Conservation (phyloP, 2,329 filamentous ascomycete genomes). For the Neonectria punicea region DNA sequence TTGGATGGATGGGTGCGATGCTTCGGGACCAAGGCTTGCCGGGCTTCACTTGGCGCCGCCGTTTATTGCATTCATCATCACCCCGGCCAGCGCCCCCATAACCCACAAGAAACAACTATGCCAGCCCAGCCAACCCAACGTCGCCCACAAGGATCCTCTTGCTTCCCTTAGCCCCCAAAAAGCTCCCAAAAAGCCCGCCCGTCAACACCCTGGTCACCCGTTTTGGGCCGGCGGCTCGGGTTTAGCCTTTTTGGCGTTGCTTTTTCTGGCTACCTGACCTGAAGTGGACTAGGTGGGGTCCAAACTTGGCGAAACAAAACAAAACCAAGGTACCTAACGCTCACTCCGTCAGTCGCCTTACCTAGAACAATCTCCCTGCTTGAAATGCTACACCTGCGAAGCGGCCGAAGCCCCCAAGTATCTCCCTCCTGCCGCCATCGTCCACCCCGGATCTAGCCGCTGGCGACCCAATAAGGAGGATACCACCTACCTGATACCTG, state of each 20-base stretch:
- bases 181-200: not conserved
- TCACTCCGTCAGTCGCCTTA: not conserved
- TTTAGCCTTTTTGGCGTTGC: constrained; percentile 15
- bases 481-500: too few relatives aligned
- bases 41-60: constrained; percentile 17
- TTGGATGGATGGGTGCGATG: not conserved
- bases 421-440: not conserved
- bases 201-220: constrained; percentile 4
- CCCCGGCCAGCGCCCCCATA: constrained; percentile 4
- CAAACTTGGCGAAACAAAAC: constrained; percentile 21
- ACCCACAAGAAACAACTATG: not conserved
- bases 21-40: constrained; percentile 16
- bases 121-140: constrained; percentile 14
- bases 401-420: not conserved
- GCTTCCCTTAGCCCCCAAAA: not conserved
- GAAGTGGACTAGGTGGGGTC: constrained; percentile 11
- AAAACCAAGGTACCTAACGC: not conserved
- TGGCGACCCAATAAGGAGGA: not conserved
- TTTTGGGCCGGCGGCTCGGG: constrained; percentile 8
- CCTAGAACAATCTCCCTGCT: not conserved
- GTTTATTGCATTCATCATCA: constrained; percentile 17
- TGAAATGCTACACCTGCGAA: not conserved
- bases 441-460: not conserved
- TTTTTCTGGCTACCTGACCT: constrained; percentile 23
- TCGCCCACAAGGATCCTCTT: constrained; percentile 12